These are phyloP conservation scores for Aspergillus steynii DNA, from an alignment of 495 filamentous ascomycete genomes.

Conservation along the genomic window DNA sequence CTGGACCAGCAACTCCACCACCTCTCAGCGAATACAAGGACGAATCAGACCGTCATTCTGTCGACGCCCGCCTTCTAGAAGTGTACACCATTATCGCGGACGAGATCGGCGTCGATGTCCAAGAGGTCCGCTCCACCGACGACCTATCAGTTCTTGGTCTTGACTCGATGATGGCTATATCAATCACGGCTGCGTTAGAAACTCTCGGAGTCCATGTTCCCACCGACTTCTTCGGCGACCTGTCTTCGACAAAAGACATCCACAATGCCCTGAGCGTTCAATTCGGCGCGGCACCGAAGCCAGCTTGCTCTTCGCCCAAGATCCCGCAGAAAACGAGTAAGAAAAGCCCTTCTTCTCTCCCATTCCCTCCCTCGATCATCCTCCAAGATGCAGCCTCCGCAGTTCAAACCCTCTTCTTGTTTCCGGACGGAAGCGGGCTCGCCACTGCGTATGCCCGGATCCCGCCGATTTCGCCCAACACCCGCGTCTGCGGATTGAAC, in stretches of 20 bases:
- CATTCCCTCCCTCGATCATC: slow-evolving; percentile 18
- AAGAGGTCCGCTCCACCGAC: slow-evolving; percentile 36
- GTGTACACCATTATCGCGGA: slow-evolving; percentile 38
- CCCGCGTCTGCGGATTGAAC: slow-evolving; percentile 13
- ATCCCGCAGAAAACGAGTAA: not conserved
- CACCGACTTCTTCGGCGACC: slow-evolving; percentile 52
- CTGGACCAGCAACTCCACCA: not conserved
- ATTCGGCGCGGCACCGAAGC: not conserved
- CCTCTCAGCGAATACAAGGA: not conserved
- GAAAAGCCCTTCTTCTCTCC: not conserved
- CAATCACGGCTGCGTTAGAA: slow-evolving; percentile 40
- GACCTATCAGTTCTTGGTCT: slow-evolving; percentile 48
- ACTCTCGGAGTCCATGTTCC: slow-evolving; percentile 35
- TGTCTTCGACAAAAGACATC: slow-evolving; percentile 40
- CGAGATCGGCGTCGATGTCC: slow-evolving; percentile 41
- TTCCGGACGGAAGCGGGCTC: slow-evolving; percentile 35
- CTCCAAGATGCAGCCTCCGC: slow-evolving; percentile 29
- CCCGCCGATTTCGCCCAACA: slow-evolving; percentile 1
- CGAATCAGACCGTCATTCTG: not conserved
- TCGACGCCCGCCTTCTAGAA: not conserved
- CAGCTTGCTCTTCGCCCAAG: not conserved
- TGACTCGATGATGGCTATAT: slow-evolving; percentile 50
- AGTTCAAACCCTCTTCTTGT: slow-evolving; percentile 30
- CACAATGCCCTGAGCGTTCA: not conserved
- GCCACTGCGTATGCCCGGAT: slow-evolving; percentile 18